Evolutionary conservation across 768 basidiomycete genomes (phyloP).

Genomic region (Calvatia gigantea): DNA sequence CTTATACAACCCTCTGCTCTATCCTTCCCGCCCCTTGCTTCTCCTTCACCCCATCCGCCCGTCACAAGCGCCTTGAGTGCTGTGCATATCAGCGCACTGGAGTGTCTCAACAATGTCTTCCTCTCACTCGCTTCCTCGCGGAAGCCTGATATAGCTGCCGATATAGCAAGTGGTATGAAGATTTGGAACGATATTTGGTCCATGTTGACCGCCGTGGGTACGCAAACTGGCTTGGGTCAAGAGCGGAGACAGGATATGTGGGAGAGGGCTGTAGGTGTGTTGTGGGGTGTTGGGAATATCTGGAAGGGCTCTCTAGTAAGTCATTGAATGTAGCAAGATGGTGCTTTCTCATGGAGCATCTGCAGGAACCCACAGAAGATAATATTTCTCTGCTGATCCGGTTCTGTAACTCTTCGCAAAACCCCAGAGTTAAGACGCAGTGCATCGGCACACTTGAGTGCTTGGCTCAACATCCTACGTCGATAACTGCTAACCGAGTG

Average conservation of each 20-base stretch:
- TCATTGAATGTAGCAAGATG: slow-evolving; percentile 1
- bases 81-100: slow-evolving; percentile 81
- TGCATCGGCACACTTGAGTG: slow-evolving; percentile 85
- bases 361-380: slow-evolving; percentile 53
- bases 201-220: slow-evolving; percentile 56
- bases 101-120: slow-evolving; percentile 89
- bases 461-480: slow-evolving; percentile 66
- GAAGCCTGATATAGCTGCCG: slow-evolving; percentile 36
- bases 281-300: slow-evolving; percentile 84
- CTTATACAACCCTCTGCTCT: slow-evolving; percentile 74
- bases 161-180: slow-evolving; percentile 43
- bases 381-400: slow-evolving; percentile 66
- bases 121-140: slow-evolving; percentile 60
- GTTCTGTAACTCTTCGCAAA: slow-evolving; percentile 52
- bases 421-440: slow-evolving; percentile 61
- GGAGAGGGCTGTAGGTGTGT: slow-evolving; percentile 74
- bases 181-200: slow-evolving; percentile 71
- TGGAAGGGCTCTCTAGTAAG: slow-evolving; percentile 68
- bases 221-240: slow-evolving; percentile 56
- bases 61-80: slow-evolving; percentile 83
- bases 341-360: background rate
- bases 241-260: slow-evolving; percentile 74
- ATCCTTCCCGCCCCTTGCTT: slow-evolving; percentile 74
- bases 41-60: slow-evolving; percentile 78
- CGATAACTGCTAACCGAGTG: slow-evolving; percentile 66